Base-by-base conservation (phyloP, 1,139 yeast genomes). In the Saccharomyces pastorianus region DNA sequence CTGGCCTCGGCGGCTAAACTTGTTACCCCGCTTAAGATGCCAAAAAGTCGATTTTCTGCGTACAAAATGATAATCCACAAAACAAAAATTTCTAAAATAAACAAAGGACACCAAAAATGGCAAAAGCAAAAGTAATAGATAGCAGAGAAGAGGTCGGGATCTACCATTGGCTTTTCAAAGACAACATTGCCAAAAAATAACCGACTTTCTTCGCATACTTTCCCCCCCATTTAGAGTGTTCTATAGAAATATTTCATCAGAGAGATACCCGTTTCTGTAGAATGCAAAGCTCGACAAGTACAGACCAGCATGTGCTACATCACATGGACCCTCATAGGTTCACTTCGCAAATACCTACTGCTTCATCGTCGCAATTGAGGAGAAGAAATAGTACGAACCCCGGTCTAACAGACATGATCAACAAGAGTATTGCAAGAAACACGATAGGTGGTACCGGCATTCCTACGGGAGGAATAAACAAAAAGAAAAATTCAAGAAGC, bases 401-500 rank as follows among this genome's bases (percentile, higher is more conserved):
- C 14, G 64, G 62, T 4, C 54, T 64, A 13, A 59, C 65, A 4
- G 62, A 59, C 52, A 60, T 64, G 64, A 62, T 64, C n/a, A 59
- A 65, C 51, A 58, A 58, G 48, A 63, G 67, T 49, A 56, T 62
- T 27, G 62, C 61, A 13, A 58, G 58, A 50, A 58, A 61, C 42
- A 41, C 56, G 0, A 34, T 26, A 6, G 26, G 31, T 9, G 53
- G 32, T 13, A n/a, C 51, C 0, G 53, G 49, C 14, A 47, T 34
- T 14, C 23, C 27, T 17, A 14, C 38, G 9, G 50, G 17, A 14
- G 26, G 38, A 3, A 14, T 26, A 8, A 50, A 50, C 28, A 50
- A 34, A 20, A 50, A 29, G 52, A 57, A 50, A 32, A 51, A 57
- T 49, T 51, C 53, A 17, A 54, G 61, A 49, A 56, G 61, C 6